These are phyloP conservation scores for Vanrija humicola DNA, from an alignment of 1,284 basidiomycete species.

Conservation along the genomic window DNA sequence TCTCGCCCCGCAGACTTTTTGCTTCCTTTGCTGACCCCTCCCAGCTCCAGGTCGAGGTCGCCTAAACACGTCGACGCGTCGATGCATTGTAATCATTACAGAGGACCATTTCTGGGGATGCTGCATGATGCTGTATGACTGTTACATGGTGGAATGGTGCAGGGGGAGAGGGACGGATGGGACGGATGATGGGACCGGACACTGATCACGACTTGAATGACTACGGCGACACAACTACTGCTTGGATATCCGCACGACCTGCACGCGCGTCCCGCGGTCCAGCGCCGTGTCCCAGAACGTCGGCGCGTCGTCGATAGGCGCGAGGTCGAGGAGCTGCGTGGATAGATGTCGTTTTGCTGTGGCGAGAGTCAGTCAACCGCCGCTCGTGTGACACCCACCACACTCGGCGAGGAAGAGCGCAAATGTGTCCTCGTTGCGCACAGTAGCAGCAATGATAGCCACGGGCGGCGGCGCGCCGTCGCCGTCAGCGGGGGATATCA, in stretches of 20 bases:
- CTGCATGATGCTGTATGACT: no score
- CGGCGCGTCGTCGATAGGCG: conserved; percentile 23
- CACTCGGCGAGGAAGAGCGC: conserved; percentile 35
- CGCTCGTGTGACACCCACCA: conserved; percentile 18
- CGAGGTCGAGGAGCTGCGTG: conserved; percentile 17
- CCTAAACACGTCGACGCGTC: conserved; percentile 23
- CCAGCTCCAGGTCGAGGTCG: conserved; percentile 42
- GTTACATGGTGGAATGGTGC: no score
- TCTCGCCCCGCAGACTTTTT: no score
- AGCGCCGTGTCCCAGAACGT: conserved; percentile 46
- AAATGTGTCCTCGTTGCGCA: conserved; percentile 47
- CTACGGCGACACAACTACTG: no score
- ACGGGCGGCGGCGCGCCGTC: not conserved
- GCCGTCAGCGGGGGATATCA: conserved; percentile 16
- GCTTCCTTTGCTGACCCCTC: not conserved
- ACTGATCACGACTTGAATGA: no score
- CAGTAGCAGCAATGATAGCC: conserved; percentile 45
- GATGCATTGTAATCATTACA: conserved; percentile 40
- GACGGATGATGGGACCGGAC: no score
- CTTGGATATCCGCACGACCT: conserved; percentile 27
- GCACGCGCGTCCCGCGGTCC: conserved; percentile 33
- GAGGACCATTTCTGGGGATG: not conserved
- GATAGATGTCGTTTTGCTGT: not conserved
- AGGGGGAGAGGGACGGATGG: no score
- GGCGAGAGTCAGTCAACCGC: not conserved